Evolutionary conservation across 192 early-diverging fungal genomes (phyloP).

Genomic region (Umbelopsis sp.): DNA sequence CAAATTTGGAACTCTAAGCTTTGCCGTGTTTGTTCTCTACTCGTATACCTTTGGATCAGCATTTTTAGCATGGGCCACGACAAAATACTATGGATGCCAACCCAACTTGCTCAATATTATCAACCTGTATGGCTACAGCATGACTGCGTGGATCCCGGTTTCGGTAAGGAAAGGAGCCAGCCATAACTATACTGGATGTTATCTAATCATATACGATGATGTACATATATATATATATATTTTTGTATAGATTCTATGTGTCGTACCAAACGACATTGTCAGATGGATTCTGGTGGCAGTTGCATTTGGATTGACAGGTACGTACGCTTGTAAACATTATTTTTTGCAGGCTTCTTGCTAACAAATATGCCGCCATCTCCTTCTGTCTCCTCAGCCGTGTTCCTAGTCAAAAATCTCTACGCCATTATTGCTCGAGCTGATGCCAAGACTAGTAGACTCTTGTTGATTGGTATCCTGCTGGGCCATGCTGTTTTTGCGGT

Average conservation of each 20-base stretch:
- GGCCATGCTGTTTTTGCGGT: slow-evolving; percentile 72
- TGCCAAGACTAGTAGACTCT: slow-evolving; percentile 67
- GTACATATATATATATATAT: no score
- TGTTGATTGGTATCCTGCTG: slow-evolving; percentile 64
- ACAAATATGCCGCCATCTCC: no score
- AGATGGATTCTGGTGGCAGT: slow-evolving; percentile 80
- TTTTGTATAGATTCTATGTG: slow-evolving; percentile 65
- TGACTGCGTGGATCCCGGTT: slow-evolving; percentile 93
- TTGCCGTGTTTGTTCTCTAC: slow-evolving; percentile 84
- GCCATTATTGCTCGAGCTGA: slow-evolving; percentile 69
- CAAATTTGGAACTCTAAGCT: slow-evolving; percentile 81
- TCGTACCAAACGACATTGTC: slow-evolving; percentile 79
- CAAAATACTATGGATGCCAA: slow-evolving; percentile 83
- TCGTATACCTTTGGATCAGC: slow-evolving; percentile 75
- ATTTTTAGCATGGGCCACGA: slow-evolving; percentile 73
- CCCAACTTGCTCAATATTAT: slow-evolving; percentile 87
- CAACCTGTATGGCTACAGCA: slow-evolving; percentile 87
- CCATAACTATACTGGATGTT: no score
- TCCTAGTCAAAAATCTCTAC: slow-evolving; percentile 60
- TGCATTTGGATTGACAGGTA: slow-evolving; percentile 76
- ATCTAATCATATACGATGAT: no score
- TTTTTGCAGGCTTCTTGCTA: slow-evolving; percentile 20
- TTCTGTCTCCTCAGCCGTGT: slow-evolving; percentile 28
- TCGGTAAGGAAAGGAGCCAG: slow-evolving; percentile 69
- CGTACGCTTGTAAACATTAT: slow-evolving; percentile 30